phyloP scores from a whole-genome alignment of 192 early-diverging fungal genomes.

The Linderina pennispora region DNA sequence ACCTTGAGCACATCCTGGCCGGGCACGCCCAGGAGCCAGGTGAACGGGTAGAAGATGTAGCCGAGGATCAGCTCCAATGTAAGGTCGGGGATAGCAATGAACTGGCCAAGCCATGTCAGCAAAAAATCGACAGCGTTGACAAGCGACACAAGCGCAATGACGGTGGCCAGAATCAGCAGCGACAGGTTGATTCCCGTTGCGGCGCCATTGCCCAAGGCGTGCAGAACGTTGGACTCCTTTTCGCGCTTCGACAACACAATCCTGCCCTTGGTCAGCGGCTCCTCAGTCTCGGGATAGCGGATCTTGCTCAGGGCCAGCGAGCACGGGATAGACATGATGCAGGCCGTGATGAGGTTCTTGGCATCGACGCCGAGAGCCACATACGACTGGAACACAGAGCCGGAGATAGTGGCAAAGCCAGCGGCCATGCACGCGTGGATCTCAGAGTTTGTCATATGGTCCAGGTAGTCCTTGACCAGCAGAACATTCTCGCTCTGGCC shows the following conservation, averaged over 20 bases:
- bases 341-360: constrained; percentile 67
- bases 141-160: constrained; percentile 71
- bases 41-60: constrained; percentile 69
- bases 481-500: constrained; percentile 82
- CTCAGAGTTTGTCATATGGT: constrained; percentile 79
- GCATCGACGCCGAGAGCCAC: constrained; percentile 61
- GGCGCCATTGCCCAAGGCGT: constrained; percentile 78
- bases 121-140: constrained; percentile 62
- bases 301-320: constrained; percentile 79
- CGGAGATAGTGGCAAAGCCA: constrained; percentile 87
- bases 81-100: constrained; percentile 50
- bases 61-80: constrained; percentile 63
- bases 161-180: constrained; percentile 66
- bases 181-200: constrained; percentile 72
- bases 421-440: constrained; percentile 80
- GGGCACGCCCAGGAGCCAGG: constrained; percentile 63
- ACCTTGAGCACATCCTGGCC: constrained; percentile 47
- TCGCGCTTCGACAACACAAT: constrained; percentile 53
- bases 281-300: constrained; percentile 72
- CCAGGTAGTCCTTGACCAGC: constrained; percentile 74
- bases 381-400: constrained; percentile 74
- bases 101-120: constrained; percentile 63
- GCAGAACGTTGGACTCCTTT: constrained; percentile 66
- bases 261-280: constrained; percentile 60
- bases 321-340: constrained; percentile 88